Evolutionary conservation across 1,284 basidiomycete species (phyloP).

Genomic region (Macrocybe sp.): DNA sequence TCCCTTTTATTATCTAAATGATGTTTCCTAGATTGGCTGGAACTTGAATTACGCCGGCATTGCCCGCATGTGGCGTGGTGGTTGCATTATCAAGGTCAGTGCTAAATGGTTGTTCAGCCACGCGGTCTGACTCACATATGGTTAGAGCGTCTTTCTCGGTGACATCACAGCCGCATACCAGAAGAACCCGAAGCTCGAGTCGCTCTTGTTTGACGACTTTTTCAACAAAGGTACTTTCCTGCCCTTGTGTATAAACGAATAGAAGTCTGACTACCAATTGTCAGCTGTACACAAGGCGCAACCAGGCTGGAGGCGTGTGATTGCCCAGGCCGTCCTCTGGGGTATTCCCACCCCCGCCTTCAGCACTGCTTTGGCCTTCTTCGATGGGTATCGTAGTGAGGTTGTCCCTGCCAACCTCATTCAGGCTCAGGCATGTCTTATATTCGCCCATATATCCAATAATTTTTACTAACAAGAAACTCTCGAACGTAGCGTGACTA

Average conservation of each 20-base stretch:
- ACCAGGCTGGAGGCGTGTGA: conserved; percentile 96
- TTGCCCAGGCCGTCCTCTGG: conserved; percentile 96
- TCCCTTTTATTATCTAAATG: conserved; percentile 5
- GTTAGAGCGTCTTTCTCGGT: conserved; percentile 84
- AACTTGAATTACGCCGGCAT: conserved; percentile 95
- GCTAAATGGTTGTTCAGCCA: no score
- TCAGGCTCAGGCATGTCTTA: conserved; percentile 74
- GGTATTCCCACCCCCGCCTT: conserved; percentile 96
- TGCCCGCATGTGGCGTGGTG: conserved; percentile 99
- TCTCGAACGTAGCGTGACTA: conserved; percentile 70
- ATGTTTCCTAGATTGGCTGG: conserved; percentile 55
- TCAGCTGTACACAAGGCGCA: conserved; percentile 90
- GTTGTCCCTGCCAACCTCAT: conserved; percentile 91
- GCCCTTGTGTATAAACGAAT: not conserved
- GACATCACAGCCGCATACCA: conserved; percentile 93
- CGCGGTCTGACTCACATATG: not conserved
- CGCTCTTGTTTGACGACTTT: conserved; percentile 95
- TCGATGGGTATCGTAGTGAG: conserved; percentile 95
- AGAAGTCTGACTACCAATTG: conserved; percentile 5
- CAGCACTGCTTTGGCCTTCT: conserved; percentile 97
- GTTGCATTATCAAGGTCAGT: conserved; percentile 93
- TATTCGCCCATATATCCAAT: not conserved
- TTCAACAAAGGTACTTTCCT: conserved; percentile 83
- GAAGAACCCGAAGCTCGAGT: conserved; percentile 87
- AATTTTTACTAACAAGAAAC: conserved; percentile 21